A percentile compares a stretch with the other conserved stretches of the same genome.
Conservation (phyloP, 2,329 filamentous ascomycete species). For the Alternaria ethzedia region DNA sequence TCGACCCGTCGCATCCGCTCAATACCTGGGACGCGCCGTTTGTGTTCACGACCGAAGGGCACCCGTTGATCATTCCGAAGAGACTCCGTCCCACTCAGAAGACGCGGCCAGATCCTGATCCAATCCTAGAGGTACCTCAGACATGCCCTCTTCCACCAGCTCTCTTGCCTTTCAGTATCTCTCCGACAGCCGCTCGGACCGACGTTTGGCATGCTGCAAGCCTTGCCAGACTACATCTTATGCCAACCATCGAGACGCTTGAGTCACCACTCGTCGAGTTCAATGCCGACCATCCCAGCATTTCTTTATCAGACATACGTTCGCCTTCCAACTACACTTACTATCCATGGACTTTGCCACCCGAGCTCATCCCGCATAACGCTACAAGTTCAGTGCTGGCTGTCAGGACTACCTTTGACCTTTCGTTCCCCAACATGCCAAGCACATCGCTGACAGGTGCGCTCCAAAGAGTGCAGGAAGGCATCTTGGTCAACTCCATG, state of each 20-base stretch:
- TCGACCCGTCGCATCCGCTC: conserved; percentile 82
- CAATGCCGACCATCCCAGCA: conserved; percentile 60
- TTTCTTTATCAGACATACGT: conserved; percentile 60
- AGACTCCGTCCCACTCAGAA: conserved; percentile 33
- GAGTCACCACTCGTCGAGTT: conserved; percentile 64
- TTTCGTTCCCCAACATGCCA: conserved; percentile 67
- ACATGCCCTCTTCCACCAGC: conserved; percentile 71
- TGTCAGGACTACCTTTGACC: conserved; percentile 73
- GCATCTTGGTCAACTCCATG: conserved; percentile 66
- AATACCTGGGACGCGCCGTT: conserved; percentile 86
- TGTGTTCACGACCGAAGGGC: conserved; percentile 95
- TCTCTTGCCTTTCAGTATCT: conserved; percentile 72
- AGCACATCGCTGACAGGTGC: conserved; percentile 57
- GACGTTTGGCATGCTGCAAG: conserved; percentile 91
- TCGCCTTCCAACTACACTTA: conserved; percentile 80
- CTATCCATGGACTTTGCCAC: conserved; percentile 92
- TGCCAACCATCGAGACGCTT: conserved; percentile 64
- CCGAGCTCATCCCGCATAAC: conserved; percentile 73
- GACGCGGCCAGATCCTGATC: not conserved
- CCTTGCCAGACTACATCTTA: conserved; percentile 79
- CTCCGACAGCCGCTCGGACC: conserved; percentile 75
- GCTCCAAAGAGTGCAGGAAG: conserved; percentile 64
- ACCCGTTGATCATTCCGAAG: conserved; percentile 82
- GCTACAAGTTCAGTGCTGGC: conserved; percentile 78
- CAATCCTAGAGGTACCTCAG: conserved; percentile 47